phyloP scores from a whole-genome alignment of 2,329 filamentous ascomycete species.

The Thelonectria blattea region DNA sequence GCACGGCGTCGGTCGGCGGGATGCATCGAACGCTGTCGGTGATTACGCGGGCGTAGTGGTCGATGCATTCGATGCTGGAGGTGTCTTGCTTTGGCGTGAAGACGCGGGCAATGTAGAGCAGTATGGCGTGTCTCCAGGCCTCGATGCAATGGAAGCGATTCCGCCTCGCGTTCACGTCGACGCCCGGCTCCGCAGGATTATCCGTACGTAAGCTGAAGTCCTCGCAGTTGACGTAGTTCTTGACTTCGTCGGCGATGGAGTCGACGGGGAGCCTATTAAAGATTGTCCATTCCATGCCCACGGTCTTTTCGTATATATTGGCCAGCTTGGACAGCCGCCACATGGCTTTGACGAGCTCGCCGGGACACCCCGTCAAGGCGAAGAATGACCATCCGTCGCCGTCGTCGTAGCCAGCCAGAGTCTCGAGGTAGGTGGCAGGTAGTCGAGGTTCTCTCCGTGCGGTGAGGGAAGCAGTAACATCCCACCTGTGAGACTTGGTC shows the following conservation, averaged over 20 bases:
- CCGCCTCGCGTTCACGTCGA: constrained; percentile 2
- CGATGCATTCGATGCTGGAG: background rate
- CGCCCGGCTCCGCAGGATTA: background rate
- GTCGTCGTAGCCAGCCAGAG: constrained; percentile 1
- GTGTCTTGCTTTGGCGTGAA: constrained; percentile 4
- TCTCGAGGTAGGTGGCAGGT: constrained; percentile 3
- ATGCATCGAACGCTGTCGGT: constrained; percentile 7
- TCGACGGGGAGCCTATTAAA: constrained; percentile 7
- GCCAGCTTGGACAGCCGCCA: constrained; percentile 3
- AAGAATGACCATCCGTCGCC: constrained; percentile 13
- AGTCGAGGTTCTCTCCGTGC: constrained; percentile 12
- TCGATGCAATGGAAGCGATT: constrained; percentile 15
- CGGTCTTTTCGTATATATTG: constrained; percentile 2
- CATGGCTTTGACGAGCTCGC: constrained; percentile 5
- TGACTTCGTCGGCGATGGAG: constrained; percentile 4
- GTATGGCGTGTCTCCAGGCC: constrained; percentile 11
- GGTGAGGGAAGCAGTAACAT: constrained; percentile 13
- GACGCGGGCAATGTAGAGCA: constrained; percentile 8
- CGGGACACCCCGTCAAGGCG: constrained; percentile 8
- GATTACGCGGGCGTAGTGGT: constrained; percentile 6
- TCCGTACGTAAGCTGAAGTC: background rate
- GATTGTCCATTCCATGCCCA: constrained; percentile 5
- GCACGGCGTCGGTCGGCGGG: constrained; percentile 1
- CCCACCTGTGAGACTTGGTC: constrained; percentile 3
- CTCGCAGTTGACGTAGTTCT: constrained; percentile 10